Evolutionary conservation across 2,329 filamentous ascomycete species (phyloP), one percentile per base, ranked within the genome.

Genomic region (Aspergillus phoenicis): DNA sequence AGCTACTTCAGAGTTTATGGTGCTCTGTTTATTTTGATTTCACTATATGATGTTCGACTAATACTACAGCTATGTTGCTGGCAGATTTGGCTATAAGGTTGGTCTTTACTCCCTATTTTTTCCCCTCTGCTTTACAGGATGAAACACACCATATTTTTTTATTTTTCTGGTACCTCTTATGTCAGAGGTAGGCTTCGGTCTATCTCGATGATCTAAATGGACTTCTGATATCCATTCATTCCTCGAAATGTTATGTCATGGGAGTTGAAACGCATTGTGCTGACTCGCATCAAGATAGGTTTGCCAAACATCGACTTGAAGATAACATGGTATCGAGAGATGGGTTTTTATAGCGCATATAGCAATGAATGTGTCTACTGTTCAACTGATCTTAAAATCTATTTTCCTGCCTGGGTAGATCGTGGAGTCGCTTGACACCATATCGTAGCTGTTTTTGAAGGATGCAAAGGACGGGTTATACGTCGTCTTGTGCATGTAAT

Each of bases 111-210:
- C 43, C 38, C 78, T 79, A 70, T 58, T 59, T 61, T 10, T 57
- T 48, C 45, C 58, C 17, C 57, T 45, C 60, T 56, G 59, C 45
- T 64, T 65, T 67, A 60, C 59, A 85, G 92, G 91, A 94, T 93
- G 91, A 94, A 85, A 87, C 83, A 83, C 82, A 83, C 81, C 69
- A 69, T 71, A 58, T 76, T 79, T 76, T 80, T 79, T 80, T 82
- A 81, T 83, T 89, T 93, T 93, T 96, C 91, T 96, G 92, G 92
- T 93, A 96, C 92, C 93, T 96, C 93, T 96, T 95, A 92, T 92
- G 87, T 91, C 89, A 95, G 87, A 83, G 84, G 73, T 73, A 73
- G 69, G 67, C 71, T 66, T 67, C 70, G 69, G 70, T 77, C 74
- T 82, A 80, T 75, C 81, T 77, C 88, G 79, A 91, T 93, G 90